These are phyloP conservation scores for Raphanus raphanistrum DNA, from an alignment of 345 rosid genomes.

Conservation along the genomic window DNA sequence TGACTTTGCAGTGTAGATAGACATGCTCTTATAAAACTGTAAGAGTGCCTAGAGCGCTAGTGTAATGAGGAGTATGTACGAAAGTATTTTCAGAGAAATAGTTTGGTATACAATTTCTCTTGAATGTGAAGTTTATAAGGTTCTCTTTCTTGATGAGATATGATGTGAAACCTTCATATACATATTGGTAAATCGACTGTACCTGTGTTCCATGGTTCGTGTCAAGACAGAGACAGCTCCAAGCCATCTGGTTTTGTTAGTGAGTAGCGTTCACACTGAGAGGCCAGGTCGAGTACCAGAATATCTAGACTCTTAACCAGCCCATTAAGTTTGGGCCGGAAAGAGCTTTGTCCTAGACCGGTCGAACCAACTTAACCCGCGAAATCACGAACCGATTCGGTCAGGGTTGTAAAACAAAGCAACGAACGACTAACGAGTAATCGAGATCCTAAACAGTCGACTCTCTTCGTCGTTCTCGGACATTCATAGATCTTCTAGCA, in stretches of 20 bases:
- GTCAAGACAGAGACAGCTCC: neutral
- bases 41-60: neutral
- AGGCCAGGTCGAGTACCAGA: neutral
- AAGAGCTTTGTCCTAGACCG: neutral
- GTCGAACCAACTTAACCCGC: neutral
- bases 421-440: neutral
- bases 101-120: neutral
- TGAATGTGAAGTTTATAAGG: no score
- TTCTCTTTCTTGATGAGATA: neutral
- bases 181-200: no score
- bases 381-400: neutral
- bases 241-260: neutral
- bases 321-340: neutral
- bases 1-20: neutral
- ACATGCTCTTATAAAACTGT: neutral
- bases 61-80: neutral
- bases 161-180: neutral
- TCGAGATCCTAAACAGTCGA: neutral
- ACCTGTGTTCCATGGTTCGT: neutral
- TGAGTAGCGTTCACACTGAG: neutral
- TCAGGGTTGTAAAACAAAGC: conserved; percentile 11
- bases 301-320: neutral
- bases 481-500: neutral
- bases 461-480: neutral
- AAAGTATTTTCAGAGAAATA: neutral